Evolutionary conservation across 1,284 basidiomycete species (phyloP), one percentile per base, ranked within the genome.

Genomic region (Dichomitus squalens): DNA sequence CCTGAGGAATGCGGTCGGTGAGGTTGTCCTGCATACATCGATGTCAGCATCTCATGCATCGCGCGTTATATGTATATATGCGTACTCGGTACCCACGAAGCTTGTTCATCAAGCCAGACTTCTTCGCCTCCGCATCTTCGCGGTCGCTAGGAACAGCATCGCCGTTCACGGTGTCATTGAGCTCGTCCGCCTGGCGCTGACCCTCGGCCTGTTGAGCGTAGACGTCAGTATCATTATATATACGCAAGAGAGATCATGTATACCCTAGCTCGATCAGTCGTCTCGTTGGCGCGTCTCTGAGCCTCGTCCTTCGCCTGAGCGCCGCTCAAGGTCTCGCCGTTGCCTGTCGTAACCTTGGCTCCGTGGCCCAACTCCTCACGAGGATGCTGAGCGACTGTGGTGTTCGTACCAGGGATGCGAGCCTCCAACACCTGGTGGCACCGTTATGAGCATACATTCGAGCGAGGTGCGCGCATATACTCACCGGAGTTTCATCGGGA

Each of bases 1-100:
- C 77, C 49, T 86, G 76, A 0, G 86, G 84, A 34, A 89, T 75
- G 18, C 76, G 76, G 52, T 85, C 81, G 29, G 72, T 66, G 5
- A 84, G 38, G n/a, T 74, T 73, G 53, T 79, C 78, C 79, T 82
- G 55, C 33, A 35, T n/a, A 20, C 2, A 11, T 3, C 4, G 21
- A 9, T 12, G 16, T 52, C 14, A 53, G 16, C 14, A 36, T 9
- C 16, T 1, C 25, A n/a, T 2, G 25, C 21, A 21, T 7, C 12
- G 4, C 7, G 20, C 7, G 3, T 11, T 4, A 16, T 4, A 2
- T 16, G 9, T 43, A 12, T 33, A 39, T n/a, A 41, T 7, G 2
- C 70, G 59, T 64, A 71, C 74, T 53, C 66, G 67, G 12, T 73
- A 58, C 8, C 73, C 77, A 51, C 75, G 76, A 47, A 88, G 66